Base-by-base conservation (phyloP, 1,139 yeast genomes). In the Yamadazyma sp. region DNA sequence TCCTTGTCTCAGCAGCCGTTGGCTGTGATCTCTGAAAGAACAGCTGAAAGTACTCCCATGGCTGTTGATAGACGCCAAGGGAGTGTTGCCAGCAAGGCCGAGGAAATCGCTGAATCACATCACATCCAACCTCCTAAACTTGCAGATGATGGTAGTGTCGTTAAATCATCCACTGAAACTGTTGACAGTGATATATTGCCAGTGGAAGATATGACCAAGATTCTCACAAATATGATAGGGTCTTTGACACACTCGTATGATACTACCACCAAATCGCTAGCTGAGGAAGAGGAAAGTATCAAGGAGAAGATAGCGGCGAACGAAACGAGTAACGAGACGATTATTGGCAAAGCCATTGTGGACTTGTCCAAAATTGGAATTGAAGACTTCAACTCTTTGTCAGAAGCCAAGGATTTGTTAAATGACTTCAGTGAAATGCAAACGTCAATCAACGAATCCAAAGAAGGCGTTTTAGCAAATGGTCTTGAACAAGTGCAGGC, bases 181-280 rank as follows among this genome's bases (percentile, higher is more conserved):
- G n/a, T n/a, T n/a, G 40, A 37, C 9, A 35, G 29, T 1, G 29
- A 34, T 11, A 21, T 21, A 11, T 27, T 43, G 34, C 40, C 41
- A 3, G 28, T 30, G 2, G 31, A 30, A 14, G 48, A 45, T 22
- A 11, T 41, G 15, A 16, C 39, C 1, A 9, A 23, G 8, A 39
- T 43, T 28, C 28, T 44, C 8, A 31, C 22, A 1, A 36, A 23
- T 10, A 63, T 73, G 73, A 56, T 77, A 26, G 62, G 64, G 35
- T 67, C 78, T 0, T 63, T 78, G 31, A 61, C 76, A 8, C 67
- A 62, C 33, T 62, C 74, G 1, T 74, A 73, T 48, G 45, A 52
- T 7, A 47, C 47, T 11, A 61, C 65, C 33, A 46, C 62, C 29
- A 40, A 46, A 9, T 45, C 44, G 14, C 46, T 68, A 20, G 55